Evolutionary conservation across 495 filamentous ascomycete species (phyloP).

Genomic region (Penicillium dipodomyicola): DNA sequence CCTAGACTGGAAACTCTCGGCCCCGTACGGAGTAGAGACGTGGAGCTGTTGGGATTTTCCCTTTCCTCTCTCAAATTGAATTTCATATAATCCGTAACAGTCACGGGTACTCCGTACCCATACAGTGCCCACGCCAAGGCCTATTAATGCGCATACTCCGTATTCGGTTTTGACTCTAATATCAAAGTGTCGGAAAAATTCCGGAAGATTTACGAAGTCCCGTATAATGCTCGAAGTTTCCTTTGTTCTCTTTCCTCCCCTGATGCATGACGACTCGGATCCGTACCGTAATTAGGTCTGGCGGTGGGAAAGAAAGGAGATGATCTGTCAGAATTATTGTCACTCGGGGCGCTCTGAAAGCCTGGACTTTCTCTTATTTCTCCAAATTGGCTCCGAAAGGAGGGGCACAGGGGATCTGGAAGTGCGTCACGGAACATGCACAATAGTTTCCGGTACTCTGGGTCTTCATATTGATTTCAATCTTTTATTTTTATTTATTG

Average conservation of each 20-base stretch:
- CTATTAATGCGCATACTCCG: not conserved
- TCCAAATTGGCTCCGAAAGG: not conserved
- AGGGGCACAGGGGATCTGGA: slow-evolving; percentile 13
- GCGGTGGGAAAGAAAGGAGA: slow-evolving; percentile 16
- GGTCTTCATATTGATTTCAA: not conserved
- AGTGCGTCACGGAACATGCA: slow-evolving; percentile 6
- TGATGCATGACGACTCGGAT: not conserved
- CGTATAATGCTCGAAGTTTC: not conserved
- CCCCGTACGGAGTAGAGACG: slow-evolving; percentile 22
- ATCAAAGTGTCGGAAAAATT: not conserved
- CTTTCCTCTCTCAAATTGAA: not conserved
- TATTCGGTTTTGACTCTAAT: not conserved
- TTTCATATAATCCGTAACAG: not conserved
- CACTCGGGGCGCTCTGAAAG: slow-evolving; percentile 2
- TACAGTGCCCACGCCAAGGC: not conserved
- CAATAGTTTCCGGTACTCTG: slow-evolving; percentile 16
- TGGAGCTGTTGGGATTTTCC: slow-evolving; percentile 19
- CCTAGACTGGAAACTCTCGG: slow-evolving; percentile 6
- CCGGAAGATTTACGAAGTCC: not conserved
- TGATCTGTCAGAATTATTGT: slow-evolving; percentile 28
- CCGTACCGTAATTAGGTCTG: slow-evolving; percentile 14
- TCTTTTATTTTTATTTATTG: too few species aligned
- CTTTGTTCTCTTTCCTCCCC: not conserved
- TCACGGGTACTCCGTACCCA: too few species aligned
- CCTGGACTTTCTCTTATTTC: not conserved